Conservation (phyloP, 1,284 basidiomycete genomes). For the Blastosporella zonata region DNA sequence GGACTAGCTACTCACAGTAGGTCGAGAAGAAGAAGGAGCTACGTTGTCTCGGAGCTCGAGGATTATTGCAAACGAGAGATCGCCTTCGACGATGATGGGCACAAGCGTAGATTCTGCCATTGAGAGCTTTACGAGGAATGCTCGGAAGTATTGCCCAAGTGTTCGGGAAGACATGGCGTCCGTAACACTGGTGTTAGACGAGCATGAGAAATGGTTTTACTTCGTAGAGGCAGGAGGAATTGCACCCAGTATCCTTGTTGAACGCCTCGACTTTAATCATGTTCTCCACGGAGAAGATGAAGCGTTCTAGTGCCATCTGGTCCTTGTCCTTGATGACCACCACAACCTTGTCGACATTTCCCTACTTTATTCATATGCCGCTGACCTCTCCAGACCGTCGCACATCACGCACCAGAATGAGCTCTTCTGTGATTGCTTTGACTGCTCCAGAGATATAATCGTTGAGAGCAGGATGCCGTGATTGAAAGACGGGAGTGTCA, state of each 20-base stretch:
- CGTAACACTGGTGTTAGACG: slow-evolving; percentile 50
- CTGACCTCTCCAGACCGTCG: not conserved
- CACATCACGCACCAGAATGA: slow-evolving; percentile 51
- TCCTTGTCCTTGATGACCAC: slow-evolving; percentile 79
- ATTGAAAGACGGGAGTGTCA: slow-evolving; percentile 87
- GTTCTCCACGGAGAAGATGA: slow-evolving; percentile 72
- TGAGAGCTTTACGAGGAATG: slow-evolving; percentile 81
- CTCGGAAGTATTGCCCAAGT: slow-evolving; percentile 78
- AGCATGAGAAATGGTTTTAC: not conserved
- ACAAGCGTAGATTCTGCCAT: slow-evolving; percentile 80
- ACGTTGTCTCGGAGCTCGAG: slow-evolving; percentile 77
- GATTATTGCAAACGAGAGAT: slow-evolving; percentile 79
- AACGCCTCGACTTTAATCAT: slow-evolving; percentile 68
- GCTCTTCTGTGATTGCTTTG: slow-evolving; percentile 72
- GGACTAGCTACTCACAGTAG: slow-evolving; percentile 34
- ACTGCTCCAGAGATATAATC: slow-evolving; percentile 85
- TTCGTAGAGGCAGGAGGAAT: not conserved
- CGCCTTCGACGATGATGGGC: slow-evolving; percentile 42
- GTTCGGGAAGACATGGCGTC: slow-evolving; percentile 61
- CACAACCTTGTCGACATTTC: slow-evolving; percentile 70
- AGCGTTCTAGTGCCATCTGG: slow-evolving; percentile 75
- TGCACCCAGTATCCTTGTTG: slow-evolving; percentile 61
- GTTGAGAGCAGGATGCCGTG: slow-evolving; percentile 83
- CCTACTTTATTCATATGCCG: slow-evolving; percentile 37
- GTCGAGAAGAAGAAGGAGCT: slow-evolving; percentile 51